These are phyloP conservation scores for Bathelium albidoporum DNA, from an alignment of 495 filamentous ascomycete genomes.

Conservation along the genomic window DNA sequence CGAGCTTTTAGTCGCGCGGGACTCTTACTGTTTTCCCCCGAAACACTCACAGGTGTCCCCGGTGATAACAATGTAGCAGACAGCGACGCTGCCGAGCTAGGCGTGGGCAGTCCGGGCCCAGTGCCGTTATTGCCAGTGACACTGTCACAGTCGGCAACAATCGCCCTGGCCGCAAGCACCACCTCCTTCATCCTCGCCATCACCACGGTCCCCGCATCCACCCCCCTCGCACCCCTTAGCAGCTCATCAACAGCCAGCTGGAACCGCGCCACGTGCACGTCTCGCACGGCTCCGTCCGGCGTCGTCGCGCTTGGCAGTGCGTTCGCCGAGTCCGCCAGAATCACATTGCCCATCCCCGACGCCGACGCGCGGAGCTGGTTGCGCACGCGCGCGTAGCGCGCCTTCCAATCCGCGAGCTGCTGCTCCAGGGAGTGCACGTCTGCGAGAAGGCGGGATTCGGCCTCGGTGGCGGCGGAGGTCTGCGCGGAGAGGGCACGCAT, in stretches of 20 bases:
- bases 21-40: constrained; percentile 37
- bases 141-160: constrained; percentile 63
- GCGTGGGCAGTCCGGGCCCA: constrained; percentile 17
- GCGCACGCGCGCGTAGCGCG: constrained; percentile 76
- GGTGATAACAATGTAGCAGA: constrained; percentile 25
- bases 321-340: constrained; percentile 36
- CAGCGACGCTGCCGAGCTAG: constrained; percentile 5
- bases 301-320: constrained; percentile 36
- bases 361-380: constrained; percentile 75
- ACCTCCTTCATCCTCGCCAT: constrained; percentile 75
- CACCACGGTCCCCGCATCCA: constrained; percentile 61
- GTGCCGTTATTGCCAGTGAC: constrained; percentile 33
- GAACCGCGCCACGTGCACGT: constrained; percentile 88
- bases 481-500: constrained; percentile 80
- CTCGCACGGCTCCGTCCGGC: constrained; percentile 68
- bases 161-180: constrained; percentile 64
- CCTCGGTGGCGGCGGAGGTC: constrained; percentile 65
- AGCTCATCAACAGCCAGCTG: constrained; percentile 92
- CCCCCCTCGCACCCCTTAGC: constrained; percentile 60
- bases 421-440: constrained; percentile 65
- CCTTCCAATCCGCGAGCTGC: constrained; percentile 83
- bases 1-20: constrained; percentile 60
- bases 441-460: constrained; percentile 63
- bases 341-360: too few relatives aligned
- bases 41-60: constrained; percentile 27